Conservation (phyloP, 768 basidiomycete species). For the Pulveroboletus sp. region DNA sequence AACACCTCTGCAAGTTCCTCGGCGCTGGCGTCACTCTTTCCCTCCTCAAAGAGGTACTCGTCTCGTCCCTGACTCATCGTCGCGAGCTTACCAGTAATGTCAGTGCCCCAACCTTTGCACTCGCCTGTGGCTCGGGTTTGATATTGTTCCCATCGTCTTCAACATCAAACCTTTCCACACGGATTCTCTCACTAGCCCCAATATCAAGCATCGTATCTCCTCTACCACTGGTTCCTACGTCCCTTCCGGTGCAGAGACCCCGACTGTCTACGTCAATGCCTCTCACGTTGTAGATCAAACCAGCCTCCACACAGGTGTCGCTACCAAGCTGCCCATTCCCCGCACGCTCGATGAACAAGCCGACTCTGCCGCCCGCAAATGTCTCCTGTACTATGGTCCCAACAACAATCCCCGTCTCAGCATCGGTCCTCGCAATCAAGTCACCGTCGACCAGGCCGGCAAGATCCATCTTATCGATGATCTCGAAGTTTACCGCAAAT, state of each 20-base stretch:
- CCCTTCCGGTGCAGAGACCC: constrained; percentile 72
- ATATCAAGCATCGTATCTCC: constrained; percentile 77
- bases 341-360: constrained; percentile 82
- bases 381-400: constrained; percentile 78
- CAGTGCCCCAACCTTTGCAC: constrained; percentile 81
- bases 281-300: constrained; percentile 41
- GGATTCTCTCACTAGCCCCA: constrained; percentile 71
- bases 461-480: constrained; percentile 85
- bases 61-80: constrained; percentile 6
- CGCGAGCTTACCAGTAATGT: constrained; percentile 14
- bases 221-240: constrained; percentile 77
- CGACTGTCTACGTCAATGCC: constrained; percentile 61
- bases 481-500: constrained; percentile 69
- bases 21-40: constrained; percentile 73
- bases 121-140: constrained; percentile 75
- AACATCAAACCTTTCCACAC: constrained; percentile 82
- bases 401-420: constrained; percentile 77
- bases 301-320: constrained; percentile 42
- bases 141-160: constrained; percentile 81
- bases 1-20: constrained; percentile 83
- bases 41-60: constrained; percentile 61
- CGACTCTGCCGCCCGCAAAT: constrained; percentile 82
- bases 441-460: constrained; percentile 81
- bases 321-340: constrained; percentile 61
- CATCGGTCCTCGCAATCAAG: constrained; percentile 82